Conservation (phyloP, 2,329 filamentous ascomycete genomes). For the Cercospora sp. region DNA sequence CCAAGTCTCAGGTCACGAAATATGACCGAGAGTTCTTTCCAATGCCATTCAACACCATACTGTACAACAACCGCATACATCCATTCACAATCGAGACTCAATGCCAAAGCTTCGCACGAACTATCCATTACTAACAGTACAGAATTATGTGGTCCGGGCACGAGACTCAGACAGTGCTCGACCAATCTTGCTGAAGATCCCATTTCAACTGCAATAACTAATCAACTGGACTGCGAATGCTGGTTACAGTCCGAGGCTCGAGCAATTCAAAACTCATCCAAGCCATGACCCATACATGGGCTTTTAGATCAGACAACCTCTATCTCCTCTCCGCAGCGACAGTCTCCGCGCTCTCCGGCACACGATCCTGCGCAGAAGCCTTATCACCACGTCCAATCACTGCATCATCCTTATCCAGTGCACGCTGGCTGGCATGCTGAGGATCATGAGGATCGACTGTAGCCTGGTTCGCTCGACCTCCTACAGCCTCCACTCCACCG, state of each 20-base stretch:
- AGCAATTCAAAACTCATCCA: background rate
- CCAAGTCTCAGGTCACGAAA: background rate
- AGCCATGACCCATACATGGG: background rate
- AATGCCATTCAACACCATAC: background rate
- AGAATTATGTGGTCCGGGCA: background rate
- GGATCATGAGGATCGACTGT: constrained; percentile 38
- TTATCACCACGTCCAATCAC: constrained; percentile 38
- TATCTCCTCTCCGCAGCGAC: constrained; percentile 33
- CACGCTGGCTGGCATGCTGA: constrained; percentile 41
- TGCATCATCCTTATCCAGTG: constrained; percentile 41
- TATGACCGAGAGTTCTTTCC: background rate
- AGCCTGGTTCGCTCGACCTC: constrained; percentile 32
- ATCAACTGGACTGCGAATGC: background rate
- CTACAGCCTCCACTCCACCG: constrained; percentile 45
- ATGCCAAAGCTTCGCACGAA: background rate
- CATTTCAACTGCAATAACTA: background rate
- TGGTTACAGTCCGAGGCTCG: background rate
- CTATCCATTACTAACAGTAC: background rate
- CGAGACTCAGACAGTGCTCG: background rate
- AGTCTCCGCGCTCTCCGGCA: constrained; percentile 36
- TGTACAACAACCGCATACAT: background rate
- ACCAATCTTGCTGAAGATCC: background rate
- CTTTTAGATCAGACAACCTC: background rate
- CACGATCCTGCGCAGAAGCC: constrained; percentile 39
- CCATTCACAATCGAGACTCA: background rate